Percentiles rank a stretch among this genome's conserved stretches.
phyloP scores from a whole-genome alignment of 1,284 basidiomycete genomes.

The Cryptococcus sp. region DNA sequence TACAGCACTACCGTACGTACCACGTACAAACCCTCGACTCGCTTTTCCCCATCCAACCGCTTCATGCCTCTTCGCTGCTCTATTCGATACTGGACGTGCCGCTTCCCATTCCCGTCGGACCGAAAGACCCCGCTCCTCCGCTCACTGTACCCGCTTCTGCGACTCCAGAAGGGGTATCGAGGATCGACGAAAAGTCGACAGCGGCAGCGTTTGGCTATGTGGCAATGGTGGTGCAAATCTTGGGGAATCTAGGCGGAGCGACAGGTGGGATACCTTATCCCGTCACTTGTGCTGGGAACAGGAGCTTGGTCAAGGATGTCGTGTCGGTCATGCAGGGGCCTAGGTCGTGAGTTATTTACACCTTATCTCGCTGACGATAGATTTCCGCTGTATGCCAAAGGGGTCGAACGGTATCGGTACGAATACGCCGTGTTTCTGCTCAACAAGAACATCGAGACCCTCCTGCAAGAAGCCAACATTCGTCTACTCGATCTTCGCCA shows the following conservation, averaged over 20 bases:
- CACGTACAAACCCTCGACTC: conserved; percentile 69
- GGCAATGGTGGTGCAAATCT: conserved; percentile 72
- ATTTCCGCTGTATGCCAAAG: conserved; percentile 89
- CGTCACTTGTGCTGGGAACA: conserved; percentile 77
- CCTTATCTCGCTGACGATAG: conserved; percentile 47
- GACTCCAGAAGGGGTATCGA: conserved; percentile 25
- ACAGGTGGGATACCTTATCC: conserved; percentile 72
- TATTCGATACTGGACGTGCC: conserved; percentile 78
- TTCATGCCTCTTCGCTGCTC: conserved; percentile 70
- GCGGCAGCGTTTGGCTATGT: conserved; percentile 83
- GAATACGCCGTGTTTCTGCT: conserved; percentile 96
- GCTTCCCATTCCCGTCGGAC: conserved; percentile 69
- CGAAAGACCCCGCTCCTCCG: conserved; percentile 80
- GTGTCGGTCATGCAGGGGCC: conserved; percentile 92
- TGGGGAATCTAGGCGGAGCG: conserved; percentile 58
- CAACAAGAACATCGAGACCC: conserved; percentile 96
- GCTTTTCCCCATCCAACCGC: conserved; percentile 82
- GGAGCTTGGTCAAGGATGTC: conserved; percentile 79
- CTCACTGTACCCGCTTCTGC: conserved; percentile 53
- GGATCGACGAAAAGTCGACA: conserved; percentile 74
- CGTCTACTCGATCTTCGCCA: conserved; percentile 88
- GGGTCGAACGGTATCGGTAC: conserved; percentile 92
- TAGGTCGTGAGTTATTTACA: conserved; percentile 60
- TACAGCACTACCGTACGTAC: conserved; percentile 58
- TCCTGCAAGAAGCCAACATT: conserved; percentile 83